phyloP scores from a whole-genome alignment of 805 yeast genomes.

The Saccharomycopsis guyanensis region DNA sequence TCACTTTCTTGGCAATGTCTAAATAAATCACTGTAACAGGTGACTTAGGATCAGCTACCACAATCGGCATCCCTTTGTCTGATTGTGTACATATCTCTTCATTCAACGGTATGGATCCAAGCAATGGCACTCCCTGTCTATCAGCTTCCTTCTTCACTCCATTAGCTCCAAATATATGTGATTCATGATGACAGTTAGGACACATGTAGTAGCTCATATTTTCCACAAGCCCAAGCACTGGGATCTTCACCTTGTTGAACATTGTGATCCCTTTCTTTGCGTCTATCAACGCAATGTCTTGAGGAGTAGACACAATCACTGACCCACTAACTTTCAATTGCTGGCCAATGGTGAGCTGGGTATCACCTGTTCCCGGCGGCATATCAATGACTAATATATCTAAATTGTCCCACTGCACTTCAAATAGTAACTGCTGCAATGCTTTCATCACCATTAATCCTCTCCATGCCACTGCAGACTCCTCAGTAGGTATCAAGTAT shows the following conservation, averaged over 20 bases:
- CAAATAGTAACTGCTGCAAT: conserved; percentile 72
- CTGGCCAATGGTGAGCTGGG: conserved; percentile 77
- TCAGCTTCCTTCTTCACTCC: conserved; percentile 45
- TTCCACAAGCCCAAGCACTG: conserved; percentile 70
- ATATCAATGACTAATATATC: conserved; percentile 71
- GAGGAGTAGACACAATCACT: conserved; percentile 77
- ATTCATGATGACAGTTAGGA: conserved; percentile 66
- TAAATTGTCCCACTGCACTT: conserved; percentile 64
- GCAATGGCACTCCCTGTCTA: conserved; percentile 38
- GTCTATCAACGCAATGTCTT: conserved; percentile 74
- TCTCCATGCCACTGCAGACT: conserved; percentile 74
- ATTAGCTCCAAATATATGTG: conserved; percentile 60
- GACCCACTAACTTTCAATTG: conserved; percentile 73
- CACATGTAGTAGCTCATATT: conserved; percentile 76
- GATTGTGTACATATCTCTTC: conserved; percentile 51
- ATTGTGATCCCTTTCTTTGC: conserved; percentile 74
- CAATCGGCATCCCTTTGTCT: conserved; percentile 61
- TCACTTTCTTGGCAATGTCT: conserved; percentile 37
- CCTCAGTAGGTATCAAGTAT: conserved; percentile 56
- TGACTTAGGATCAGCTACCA: conserved; percentile 35
- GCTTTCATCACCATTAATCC: conserved; percentile 87
- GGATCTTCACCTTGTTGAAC: conserved; percentile 66
- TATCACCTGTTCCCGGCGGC: conserved; percentile 93
- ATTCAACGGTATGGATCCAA: conserved; percentile 64
- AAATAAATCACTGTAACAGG: conserved; percentile 36